Evolutionary conservation across 2,329 filamentous ascomycete genomes (phyloP).

Genomic region (Penicillium thymicola): DNA sequence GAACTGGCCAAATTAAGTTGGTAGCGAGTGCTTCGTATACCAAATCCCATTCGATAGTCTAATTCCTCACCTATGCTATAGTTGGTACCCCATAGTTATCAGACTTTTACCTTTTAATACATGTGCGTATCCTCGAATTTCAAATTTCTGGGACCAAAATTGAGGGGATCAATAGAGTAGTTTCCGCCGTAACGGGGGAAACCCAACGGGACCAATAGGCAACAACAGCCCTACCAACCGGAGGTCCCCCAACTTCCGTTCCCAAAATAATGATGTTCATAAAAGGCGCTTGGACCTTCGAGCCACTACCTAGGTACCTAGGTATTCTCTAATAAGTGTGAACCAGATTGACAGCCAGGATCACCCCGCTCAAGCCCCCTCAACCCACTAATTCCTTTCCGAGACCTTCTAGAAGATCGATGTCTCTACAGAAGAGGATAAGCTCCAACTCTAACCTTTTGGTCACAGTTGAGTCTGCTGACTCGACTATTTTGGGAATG

Average conservation of each 20-base stretch:
- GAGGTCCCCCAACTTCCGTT: background rate
- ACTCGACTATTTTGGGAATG: background rate
- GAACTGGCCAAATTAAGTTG: too few relatives aligned
- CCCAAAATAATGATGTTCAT: background rate
- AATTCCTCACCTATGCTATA: too few relatives aligned
- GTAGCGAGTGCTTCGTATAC: background rate
- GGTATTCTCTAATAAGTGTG: background rate
- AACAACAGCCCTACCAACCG: background rate
- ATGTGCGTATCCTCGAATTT: background rate
- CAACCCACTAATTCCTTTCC: background rate
- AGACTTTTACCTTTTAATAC: background rate
- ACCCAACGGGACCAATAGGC: background rate
- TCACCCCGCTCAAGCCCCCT: background rate
- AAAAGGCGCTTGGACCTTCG: slow-evolving; percentile 8
- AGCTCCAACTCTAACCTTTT: background rate
- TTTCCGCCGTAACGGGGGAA: background rate
- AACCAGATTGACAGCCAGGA: slow-evolving; percentile 14
- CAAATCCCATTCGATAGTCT: background rate
- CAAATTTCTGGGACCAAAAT: background rate
- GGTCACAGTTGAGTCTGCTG: slow-evolving; percentile 2
- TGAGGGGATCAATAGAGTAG: background rate
- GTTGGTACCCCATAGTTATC: background rate
- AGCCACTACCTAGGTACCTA: background rate
- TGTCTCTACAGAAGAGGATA: background rate
- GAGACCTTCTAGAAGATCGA: slow-evolving; percentile 6